Conservation (phyloP, 176 grass and related monocot genomes). For the Lolium rigidum region DNA sequence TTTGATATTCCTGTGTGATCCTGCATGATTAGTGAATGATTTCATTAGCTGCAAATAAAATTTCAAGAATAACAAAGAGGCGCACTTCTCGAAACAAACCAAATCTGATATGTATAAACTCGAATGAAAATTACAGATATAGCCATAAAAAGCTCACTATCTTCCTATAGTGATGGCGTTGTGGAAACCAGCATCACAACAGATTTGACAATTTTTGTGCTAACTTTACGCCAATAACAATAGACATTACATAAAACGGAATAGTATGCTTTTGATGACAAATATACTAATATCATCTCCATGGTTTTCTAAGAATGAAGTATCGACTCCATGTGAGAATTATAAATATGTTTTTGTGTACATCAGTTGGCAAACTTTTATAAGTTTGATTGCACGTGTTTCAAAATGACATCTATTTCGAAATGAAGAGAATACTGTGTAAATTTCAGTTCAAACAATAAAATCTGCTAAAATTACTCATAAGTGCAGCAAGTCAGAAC, state of each 20-base stretch:
- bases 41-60: constrained; percentile 29
- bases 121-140: not conserved
- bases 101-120: not conserved
- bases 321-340: not conserved
- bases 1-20: constrained; percentile 99
- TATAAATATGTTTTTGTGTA: not conserved
- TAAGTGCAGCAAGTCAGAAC: not conserved
- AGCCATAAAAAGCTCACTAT: not conserved
- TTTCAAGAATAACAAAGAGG: constrained; percentile 32
- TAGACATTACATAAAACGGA: not conserved
- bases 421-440: not conserved
- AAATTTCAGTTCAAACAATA: constrained; percentile 23
- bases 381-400: not conserved
- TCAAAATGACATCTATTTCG: not conserved
- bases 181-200: not conserved
- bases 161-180: not conserved
- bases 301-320: not conserved
- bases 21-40: constrained; percentile 52
- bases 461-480: not conserved
- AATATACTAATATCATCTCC: constrained; percentile 10
- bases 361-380: not conserved
- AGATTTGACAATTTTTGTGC: not conserved
- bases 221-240: not conserved
- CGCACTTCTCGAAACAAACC: constrained; percentile 7
- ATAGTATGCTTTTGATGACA: not conserved